Evolutionary conservation across 1,284 basidiomycete genomes (phyloP).

Genomic region (Schizophyllum commune): DNA sequence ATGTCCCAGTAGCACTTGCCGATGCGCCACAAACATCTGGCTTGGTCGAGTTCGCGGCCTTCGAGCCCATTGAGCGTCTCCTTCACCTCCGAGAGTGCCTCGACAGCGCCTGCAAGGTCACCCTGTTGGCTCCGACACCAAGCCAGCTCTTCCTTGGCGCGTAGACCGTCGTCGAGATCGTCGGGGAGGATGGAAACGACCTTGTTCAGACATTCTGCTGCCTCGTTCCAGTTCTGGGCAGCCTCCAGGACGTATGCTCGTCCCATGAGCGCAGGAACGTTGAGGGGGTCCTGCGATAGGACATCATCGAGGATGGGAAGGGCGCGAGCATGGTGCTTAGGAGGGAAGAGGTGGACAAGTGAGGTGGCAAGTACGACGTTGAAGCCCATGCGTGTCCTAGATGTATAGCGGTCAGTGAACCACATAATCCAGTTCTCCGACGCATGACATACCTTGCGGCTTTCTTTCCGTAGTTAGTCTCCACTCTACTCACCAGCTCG

Average conservation of each 20-base stretch:
- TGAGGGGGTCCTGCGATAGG: constrained; percentile 52
- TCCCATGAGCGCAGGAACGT: constrained; percentile 66
- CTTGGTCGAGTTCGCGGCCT: constrained; percentile 50
- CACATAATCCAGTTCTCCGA: neutral
- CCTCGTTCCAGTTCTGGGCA: constrained; percentile 63
- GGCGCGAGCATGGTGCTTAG: constrained; percentile 84
- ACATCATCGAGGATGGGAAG: constrained; percentile 67
- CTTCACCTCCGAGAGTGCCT: constrained; percentile 54
- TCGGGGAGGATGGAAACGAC: constrained; percentile 41
- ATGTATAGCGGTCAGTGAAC: constrained; percentile 6
- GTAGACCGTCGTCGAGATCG: constrained; percentile 44
- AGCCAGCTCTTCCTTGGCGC: constrained; percentile 75
- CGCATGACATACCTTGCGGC: constrained; percentile 39
- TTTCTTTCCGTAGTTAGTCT: constrained; percentile 51
- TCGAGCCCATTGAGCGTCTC: constrained; percentile 46
- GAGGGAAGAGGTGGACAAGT: constrained; percentile 81
- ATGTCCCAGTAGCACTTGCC: constrained; percentile 76
- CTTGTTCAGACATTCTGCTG: constrained; percentile 52
- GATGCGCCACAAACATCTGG: constrained; percentile 79
- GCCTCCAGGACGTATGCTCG: constrained; percentile 70
- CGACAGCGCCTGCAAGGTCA: constrained; percentile 43
- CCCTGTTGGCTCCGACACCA: constrained; percentile 76
- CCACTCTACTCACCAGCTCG: constrained; percentile 46
- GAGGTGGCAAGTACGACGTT: constrained; percentile 63
- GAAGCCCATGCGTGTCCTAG: constrained; percentile 53